These are phyloP conservation scores for Pochonia chlamydosporia DNA, from an alignment of 2,329 filamentous ascomycete species.

Conservation along the genomic window DNA sequence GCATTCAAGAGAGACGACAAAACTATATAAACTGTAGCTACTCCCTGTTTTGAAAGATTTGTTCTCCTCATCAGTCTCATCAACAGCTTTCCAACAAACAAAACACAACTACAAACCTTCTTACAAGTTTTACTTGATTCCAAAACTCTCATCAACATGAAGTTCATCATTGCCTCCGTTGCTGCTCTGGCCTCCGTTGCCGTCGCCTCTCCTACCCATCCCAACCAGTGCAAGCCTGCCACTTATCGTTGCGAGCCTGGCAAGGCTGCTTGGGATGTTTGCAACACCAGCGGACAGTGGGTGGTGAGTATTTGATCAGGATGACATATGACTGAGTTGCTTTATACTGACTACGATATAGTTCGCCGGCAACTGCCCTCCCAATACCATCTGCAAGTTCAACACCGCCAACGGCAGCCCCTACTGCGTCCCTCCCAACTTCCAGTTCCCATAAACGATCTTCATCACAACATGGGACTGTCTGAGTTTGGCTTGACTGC, in stretches of 20 bases:
- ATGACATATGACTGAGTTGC: background rate
- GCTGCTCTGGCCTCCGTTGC: slow-evolving; percentile 14
- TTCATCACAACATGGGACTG: background rate
- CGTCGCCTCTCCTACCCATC: slow-evolving; percentile 9
- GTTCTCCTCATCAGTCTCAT: too few relatives aligned
- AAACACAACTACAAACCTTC: background rate
- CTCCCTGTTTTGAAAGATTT: background rate
- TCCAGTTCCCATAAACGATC: slow-evolving; percentile 7
- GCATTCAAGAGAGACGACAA: background rate
- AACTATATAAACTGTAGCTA: background rate
- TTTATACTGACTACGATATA: slow-evolving; percentile 8
- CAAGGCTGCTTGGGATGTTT: slow-evolving; percentile 26
- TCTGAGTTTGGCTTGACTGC: too few relatives aligned
- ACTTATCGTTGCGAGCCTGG: slow-evolving; percentile 27
- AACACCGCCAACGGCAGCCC: slow-evolving; percentile 27
- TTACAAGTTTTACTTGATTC: background rate
- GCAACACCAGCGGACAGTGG: slow-evolving; percentile 22
- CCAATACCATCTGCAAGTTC: slow-evolving; percentile 31
- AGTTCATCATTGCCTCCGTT: slow-evolving; percentile 21
- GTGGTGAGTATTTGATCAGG: slow-evolving; percentile 22
- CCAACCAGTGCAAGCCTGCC: slow-evolving; percentile 22
- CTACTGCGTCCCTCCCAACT: slow-evolving; percentile 31
- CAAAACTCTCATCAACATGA: slow-evolving; percentile 19
- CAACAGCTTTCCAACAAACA: background rate
- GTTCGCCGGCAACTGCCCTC: slow-evolving; percentile 28